Evolutionary conservation across 257 asterid genomes (phyloP).

Genomic region (Nicotiana tomentosiformis): DNA sequence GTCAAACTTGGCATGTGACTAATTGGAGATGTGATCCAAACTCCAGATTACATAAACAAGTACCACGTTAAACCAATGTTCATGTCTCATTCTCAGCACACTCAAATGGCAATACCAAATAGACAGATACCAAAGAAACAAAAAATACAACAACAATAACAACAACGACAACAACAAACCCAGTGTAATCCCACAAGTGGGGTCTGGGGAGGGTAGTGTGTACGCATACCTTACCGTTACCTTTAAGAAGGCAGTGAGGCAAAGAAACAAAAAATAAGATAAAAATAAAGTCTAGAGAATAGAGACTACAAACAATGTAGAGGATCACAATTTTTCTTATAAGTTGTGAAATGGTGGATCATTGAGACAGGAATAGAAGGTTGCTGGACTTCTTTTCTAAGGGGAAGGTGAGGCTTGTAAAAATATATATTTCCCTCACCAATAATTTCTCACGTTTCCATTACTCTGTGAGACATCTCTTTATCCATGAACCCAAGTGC

Average conservation of each 20-base stretch:
- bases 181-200: too few species aligned
- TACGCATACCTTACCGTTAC: too few species aligned
- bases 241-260: too few species aligned
- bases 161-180: too few species aligned
- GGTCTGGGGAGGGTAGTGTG: too few species aligned
- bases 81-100: background rate
- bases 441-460: background rate
- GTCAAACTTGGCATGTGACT: background rate
- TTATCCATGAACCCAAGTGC: conserved; percentile 5
- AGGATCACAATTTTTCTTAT: background rate
- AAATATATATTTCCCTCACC: background rate
- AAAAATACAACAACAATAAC: background rate
- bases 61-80: background rate
- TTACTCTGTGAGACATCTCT: background rate
- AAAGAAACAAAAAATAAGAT: background rate
- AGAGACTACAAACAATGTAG: background rate
- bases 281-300: background rate
- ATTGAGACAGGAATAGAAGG: background rate
- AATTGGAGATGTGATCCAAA: background rate
- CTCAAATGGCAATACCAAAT: background rate
- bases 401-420: background rate
- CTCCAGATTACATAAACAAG: background rate
- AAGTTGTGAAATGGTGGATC: background rate
- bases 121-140: background rate
- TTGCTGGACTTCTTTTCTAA: background rate